Base-by-base conservation (phyloP, 345 rosid genomes). In the Dipteronia dyeriana region DNA sequence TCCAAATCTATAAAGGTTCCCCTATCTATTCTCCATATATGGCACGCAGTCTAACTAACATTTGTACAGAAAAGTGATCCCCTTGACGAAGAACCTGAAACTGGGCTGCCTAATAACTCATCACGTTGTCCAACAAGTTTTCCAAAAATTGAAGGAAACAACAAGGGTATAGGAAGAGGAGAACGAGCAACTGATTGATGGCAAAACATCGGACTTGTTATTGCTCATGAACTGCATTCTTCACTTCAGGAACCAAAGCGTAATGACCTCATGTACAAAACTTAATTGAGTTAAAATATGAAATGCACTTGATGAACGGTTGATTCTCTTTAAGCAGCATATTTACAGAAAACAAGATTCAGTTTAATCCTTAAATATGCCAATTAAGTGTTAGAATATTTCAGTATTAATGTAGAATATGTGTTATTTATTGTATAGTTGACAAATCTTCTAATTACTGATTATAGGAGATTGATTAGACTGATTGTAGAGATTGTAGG, bases 121-220 rank as follows among this genome's bases (percentile, higher is more conserved):
- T 97, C 98, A 8, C 62, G 87, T 79, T 82, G 86, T 62, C 98
- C 94, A 38, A 96, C 86, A 6, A 75, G 75, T 70, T 84, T 88
- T 8, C 94, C 79, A 29, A 96, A 96, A 73, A 94, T 96, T 69
- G 93, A 87, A 73, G 99, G 99, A 83, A 92, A 94, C 41, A 97
- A 95, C 88, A 94, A 76, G 1, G 99, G 99, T 82, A 94, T 79
- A 0, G 97, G 97, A 59, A 96, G 97, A 62, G 99, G 99, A 77
- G 88, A 84, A n/a, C 75, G 86, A 0, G 94, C 81, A n/a, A 79
- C 88, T 0, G 98, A 92, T 9, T 90, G 81, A 78, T 91, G 92
- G 80, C 93, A 89, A 78, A 91, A 91, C 77, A 76, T 82, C 4
- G 92, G 96, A 79, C 80, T 85, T 6, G 76, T 71, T 22, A 14